Evolutionary conservation across 2,329 filamentous ascomycete genomes (phyloP).

Genomic region (Cadophora sp.): DNA sequence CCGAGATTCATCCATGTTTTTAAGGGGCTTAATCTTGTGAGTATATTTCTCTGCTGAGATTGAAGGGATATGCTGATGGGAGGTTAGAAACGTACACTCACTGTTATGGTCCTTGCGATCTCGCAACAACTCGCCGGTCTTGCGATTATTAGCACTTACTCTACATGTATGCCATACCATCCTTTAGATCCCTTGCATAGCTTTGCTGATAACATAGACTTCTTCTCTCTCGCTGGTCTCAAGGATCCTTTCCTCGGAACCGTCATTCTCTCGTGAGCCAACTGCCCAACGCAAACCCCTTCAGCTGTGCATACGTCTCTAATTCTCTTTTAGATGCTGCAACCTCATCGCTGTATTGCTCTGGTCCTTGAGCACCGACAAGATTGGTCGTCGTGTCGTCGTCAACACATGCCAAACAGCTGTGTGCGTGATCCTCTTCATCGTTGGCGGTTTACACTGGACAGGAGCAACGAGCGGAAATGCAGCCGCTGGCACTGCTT

Average conservation of each 20-base stretch:
- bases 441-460: slow-evolving; percentile 1
- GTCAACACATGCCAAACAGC: background rate
- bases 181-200: background rate
- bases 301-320: background rate
- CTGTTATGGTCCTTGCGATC: slow-evolving; percentile 4
- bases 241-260: slow-evolving; percentile 11
- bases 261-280: slow-evolving; percentile 10
- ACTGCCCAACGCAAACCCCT: background rate
- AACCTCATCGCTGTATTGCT: slow-evolving; percentile 1
- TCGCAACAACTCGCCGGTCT: slow-evolving; percentile 4
- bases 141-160: slow-evolving; percentile 5
- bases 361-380: slow-evolving; percentile 13
- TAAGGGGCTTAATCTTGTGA: slow-evolving; percentile 9
- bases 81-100: slow-evolving; percentile 9
- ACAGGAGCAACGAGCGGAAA: slow-evolving; percentile 1
- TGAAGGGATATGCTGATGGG: background rate
- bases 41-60: background rate
- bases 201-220: slow-evolving; percentile 4
- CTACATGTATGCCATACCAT: background rate
- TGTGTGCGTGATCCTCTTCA: slow-evolving; percentile 5
- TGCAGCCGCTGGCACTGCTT: background rate
- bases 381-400: slow-evolving; percentile 11
- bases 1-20: slow-evolving; percentile 14
- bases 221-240: slow-evolving; percentile 15
- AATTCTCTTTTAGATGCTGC: background rate